Base-by-base conservation (phyloP, 805 yeast genomes). In the Candida pseudoglaebosa region DNA sequence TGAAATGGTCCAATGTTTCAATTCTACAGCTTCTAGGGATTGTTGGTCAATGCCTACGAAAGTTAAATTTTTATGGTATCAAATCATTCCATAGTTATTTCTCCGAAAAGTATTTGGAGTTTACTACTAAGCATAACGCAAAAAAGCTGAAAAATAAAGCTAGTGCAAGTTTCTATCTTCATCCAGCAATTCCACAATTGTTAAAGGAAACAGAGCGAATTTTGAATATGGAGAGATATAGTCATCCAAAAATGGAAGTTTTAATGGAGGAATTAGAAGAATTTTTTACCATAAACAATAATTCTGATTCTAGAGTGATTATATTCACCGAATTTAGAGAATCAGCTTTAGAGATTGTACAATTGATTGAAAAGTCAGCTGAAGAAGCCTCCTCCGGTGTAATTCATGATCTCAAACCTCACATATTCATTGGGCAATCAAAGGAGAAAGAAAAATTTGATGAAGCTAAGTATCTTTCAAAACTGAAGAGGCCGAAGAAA, bases 351-450 rank as follows among this genome's bases (percentile, higher is more conserved):
- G 97, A 90, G 45, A 83, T 93, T 32, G 87, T 86, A 1, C 80
- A 78, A 46, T 73, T 72, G 38, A 61, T 80, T 34, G 91, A 83
- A 46, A 59, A 39, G 3, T 33, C 44, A 13, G 34, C 41, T 2
- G 20, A 37, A 8, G 36, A 35, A 5, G 42, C 39, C 5, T 13
- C 17, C 5, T 22, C 24, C 5, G n/a, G 28, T 12, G 28, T 13
- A 10, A 14, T 33, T 14, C 34, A 30, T 6, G 28, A 39, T 15
- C 61, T 77, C 16, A 73, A 75, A 36, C 86, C 98, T 0, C 95
- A 87, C 56, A 78, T 91, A 17, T 93, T 93, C 55, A 87, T 93
- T 45, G 99, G 99, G 0, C 99, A 93, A 56, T 75, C 95, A 0
- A 77, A 75, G 44, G 90, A 80, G 39, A 80, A 78, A 51, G 87